Evolutionary conservation across 345 rosid genomes (phyloP).

Genomic region (Arabidopsis suecica): DNA sequence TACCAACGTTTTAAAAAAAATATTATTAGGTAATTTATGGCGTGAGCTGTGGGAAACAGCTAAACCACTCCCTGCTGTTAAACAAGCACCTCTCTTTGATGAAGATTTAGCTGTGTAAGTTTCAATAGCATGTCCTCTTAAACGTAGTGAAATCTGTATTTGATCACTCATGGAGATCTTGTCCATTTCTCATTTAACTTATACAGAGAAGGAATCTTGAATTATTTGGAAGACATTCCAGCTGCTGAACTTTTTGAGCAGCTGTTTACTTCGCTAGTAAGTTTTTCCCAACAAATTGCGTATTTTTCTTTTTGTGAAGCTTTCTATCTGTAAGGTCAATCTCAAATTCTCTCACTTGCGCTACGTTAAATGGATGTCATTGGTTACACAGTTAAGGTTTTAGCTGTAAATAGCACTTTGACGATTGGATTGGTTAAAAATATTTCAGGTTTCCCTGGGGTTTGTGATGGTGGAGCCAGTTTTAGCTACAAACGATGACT

Average conservation of each 20-base stretch:
- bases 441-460: constrained; percentile 72
- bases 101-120: constrained; percentile 98
- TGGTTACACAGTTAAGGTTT: constrained; percentile 31
- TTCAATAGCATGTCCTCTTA: constrained; percentile 27
- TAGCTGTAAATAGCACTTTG: constrained; percentile 13
- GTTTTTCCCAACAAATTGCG: constrained; percentile 35
- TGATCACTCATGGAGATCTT: constrained; percentile 30
- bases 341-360: constrained; percentile 6
- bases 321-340: constrained; percentile 1
- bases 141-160: constrained; percentile 7
- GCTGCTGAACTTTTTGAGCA: constrained; percentile 79
- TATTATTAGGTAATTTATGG: constrained; percentile 86
- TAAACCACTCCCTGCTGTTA: constrained; percentile 86
- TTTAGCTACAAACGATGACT: constrained; percentile 56
- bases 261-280: constrained; percentile 82
- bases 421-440: constrained; percentile 33
- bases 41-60: constrained; percentile 93
- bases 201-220: constrained; percentile 84
- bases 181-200: constrained; percentile 17
- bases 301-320: background rate
- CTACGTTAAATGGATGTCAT: background rate
- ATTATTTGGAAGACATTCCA: constrained; percentile 73
- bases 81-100: constrained; percentile 88
- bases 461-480: constrained; percentile 67
- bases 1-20: background rate